phyloP scores from a whole-genome alignment of 345 rosid species.

The Camelina neglecta region DNA sequence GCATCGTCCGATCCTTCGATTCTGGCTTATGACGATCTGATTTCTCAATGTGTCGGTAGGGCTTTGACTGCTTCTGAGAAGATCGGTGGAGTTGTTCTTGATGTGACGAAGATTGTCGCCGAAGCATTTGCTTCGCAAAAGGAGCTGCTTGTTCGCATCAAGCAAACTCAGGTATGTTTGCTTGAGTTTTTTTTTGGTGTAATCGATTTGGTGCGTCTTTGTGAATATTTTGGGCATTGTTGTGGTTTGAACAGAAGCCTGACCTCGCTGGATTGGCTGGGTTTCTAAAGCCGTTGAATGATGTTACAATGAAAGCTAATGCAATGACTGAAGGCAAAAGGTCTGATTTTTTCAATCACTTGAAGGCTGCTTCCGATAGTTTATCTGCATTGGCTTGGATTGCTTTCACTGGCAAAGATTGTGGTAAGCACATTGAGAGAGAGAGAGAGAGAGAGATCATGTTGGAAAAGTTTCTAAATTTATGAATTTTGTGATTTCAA shows the following conservation, averaged over 20 bases:
- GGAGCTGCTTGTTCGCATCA: slow-evolving; percentile 70
- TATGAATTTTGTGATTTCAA: not conserved
- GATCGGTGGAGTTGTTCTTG: slow-evolving; percentile 88
- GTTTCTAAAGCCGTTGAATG: slow-evolving; percentile 87
- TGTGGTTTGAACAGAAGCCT: slow-evolving; percentile 64
- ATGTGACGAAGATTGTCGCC: slow-evolving; percentile 64
- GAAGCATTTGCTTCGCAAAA: slow-evolving; percentile 70
- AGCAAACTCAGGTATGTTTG: slow-evolving; percentile 65
- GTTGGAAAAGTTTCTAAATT: not conserved
- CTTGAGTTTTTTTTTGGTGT: not conserved
- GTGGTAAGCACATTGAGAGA: slow-evolving; percentile 55
- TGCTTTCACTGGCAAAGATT: slow-evolving; percentile 90
- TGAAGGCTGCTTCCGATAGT: slow-evolving; percentile 82
- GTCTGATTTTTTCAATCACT: slow-evolving; percentile 88
- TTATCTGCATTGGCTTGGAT: slow-evolving; percentile 91
- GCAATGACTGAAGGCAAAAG: slow-evolving; percentile 81
- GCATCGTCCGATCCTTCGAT: slow-evolving; percentile 70
- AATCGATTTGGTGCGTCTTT: not conserved
- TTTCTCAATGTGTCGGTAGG: slow-evolving; percentile 59
- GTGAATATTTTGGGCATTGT: slow-evolving; percentile 8
- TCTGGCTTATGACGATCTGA: slow-evolving; percentile 76
- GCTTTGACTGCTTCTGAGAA: slow-evolving; percentile 73
- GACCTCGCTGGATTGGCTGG: slow-evolving; percentile 69
- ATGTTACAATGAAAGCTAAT: slow-evolving; percentile 74
- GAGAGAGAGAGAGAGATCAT: not conserved